Base-by-base conservation (phyloP, 495 filamentous ascomycete species). In the Chaetomium cochliodes region DNA sequence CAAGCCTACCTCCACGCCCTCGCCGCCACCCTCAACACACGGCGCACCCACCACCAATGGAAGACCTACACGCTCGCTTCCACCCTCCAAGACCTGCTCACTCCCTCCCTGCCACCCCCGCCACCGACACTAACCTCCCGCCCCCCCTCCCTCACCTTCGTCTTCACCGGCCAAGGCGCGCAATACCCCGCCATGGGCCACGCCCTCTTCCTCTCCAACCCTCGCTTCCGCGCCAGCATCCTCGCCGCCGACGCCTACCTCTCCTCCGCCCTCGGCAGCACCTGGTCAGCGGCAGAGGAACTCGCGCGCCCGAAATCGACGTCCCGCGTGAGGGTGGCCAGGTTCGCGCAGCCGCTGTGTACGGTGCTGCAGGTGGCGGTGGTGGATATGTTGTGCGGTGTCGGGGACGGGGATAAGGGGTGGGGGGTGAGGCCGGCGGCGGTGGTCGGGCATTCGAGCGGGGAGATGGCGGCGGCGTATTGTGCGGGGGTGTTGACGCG, bases 381-480 rank as follows among this genome's bases (percentile, higher is more conserved):
- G 16, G 46, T 50, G 8, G 46, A 50, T n/a, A 20, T 50, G 46
- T n/a, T 50, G 18, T n/a, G 33, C 11, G 16, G 18, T 50, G 46
- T 1, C 6, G 46, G 5, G 23, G 16, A 20, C 23, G 8, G n/a
- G 5, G 5, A 5, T 23, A 20, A 9, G 0, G 46, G 8, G n/a
- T 50, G 46, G 46, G 46, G 46, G 46, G n/a, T 50, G 46, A 11
- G 6, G 46, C 46, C 46, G n/a, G n/a, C n/a, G n/a, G 77, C 78
- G 9, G 82, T 87, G 0, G 76, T 86, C 1, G 86, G 87, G 30
- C 85, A 88, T 65, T 87, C 84, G 0, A 82, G 77, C 44, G 86
- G 87, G 18, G 87, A 89, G 68, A 87, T 88, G 59, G 81, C 58
- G 0, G 81, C 79, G 0, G 80, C 81, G 0, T 82, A 80, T 47